Base-by-base conservation (phyloP, 768 basidiomycete genomes). In the Podaxis sp. region DNA sequence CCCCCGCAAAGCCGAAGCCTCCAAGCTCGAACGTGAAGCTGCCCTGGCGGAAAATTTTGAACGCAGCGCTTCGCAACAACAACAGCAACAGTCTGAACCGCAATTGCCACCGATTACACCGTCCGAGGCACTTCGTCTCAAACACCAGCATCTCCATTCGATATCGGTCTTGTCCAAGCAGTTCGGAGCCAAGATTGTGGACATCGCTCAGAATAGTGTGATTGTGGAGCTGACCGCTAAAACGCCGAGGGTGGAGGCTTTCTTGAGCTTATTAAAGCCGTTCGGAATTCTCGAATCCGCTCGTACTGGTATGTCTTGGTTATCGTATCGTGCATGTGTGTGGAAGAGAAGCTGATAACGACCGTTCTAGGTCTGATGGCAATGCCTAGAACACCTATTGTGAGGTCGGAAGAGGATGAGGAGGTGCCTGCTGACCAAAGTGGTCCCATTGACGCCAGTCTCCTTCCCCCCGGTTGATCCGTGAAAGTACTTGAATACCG, bases 241-340 rank as follows among this genome's bases (percentile, higher is more conserved):
- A 82, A 94, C 93, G 44, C 79, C 82, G 48, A 83, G 96, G 59
- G 93, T 99, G 48, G 90, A 98, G 71, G 95, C 95, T 17, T 99
- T 99, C 81, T 78, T 99, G 70, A 88, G 82, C 65, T 77, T 99
- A 49, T 77, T 99, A 68, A 91, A 95, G 73, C 96, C 96, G 8
- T 99, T 96, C 68, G 97, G 97, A 40, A 87, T 99, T 59, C 83
- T 99, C 58, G 97, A 99, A 79, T 90, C 94, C 30, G 96, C 97
- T 22, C 80, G 97, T 60, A 95, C 95, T 38, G 96, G 96, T 96
- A 65, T 63, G 85, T 79, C 9, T 38, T 63, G 56, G 55, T 17
- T 64, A 46, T 22, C 54, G 13, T 65, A 36, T 46, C n/a, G 57
- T 30, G 49, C 57, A 26, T 53, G 33, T 30, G 17, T 42, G 40